Percentiles rank a stretch among this genome's conserved stretches.
Conservation (phyloP, 805 yeast genomes). For the Wickerhamomyces bisporus region DNA sequence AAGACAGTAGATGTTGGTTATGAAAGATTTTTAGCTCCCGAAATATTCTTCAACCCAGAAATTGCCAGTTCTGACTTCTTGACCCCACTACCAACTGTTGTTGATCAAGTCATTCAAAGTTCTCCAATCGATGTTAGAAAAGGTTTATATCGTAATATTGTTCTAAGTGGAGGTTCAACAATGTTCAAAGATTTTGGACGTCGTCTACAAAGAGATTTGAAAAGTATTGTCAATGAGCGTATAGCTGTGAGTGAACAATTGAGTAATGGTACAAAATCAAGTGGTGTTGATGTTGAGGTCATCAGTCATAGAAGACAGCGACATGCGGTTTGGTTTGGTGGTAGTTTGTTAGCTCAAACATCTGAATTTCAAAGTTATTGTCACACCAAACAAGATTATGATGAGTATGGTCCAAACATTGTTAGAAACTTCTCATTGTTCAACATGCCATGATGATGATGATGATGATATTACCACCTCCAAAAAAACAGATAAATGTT, state of each 20-base stretch:
- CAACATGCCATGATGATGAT: slow-evolving; percentile 59
- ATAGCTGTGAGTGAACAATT: slow-evolving; percentile 74
- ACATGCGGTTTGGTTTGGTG: slow-evolving; percentile 99
- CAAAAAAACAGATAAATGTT: neutral
- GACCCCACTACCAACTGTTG: slow-evolving; percentile 94
- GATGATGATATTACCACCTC: neutral
- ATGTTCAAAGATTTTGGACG: slow-evolving; percentile 99
- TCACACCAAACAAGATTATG: slow-evolving; percentile 95
- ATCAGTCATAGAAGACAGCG: slow-evolving; percentile 96
- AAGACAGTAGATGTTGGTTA: slow-evolving; percentile 89
- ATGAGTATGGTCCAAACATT: slow-evolving; percentile 95
- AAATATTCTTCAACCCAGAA: slow-evolving; percentile 96
- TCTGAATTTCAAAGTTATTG: slow-evolving; percentile 95
- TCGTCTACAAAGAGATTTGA: slow-evolving; percentile 92
- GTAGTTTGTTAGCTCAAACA: slow-evolving; percentile 93
- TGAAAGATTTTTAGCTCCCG: slow-evolving; percentile 98
- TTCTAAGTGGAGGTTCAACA: slow-evolving; percentile 94
- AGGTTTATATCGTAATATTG: slow-evolving; percentile 92
- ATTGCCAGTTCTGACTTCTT: slow-evolving; percentile 92
- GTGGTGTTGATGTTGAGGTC: slow-evolving; percentile 96
- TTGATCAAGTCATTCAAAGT: slow-evolving; percentile 90
- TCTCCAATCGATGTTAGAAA: slow-evolving; percentile 98
- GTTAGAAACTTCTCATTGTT: slow-evolving; percentile 95
- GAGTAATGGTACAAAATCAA: slow-evolving; percentile 61
- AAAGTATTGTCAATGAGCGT: slow-evolving; percentile 81